Conservation (phyloP, 257 asterid species). For the Rehmannia glutinosa region DNA sequence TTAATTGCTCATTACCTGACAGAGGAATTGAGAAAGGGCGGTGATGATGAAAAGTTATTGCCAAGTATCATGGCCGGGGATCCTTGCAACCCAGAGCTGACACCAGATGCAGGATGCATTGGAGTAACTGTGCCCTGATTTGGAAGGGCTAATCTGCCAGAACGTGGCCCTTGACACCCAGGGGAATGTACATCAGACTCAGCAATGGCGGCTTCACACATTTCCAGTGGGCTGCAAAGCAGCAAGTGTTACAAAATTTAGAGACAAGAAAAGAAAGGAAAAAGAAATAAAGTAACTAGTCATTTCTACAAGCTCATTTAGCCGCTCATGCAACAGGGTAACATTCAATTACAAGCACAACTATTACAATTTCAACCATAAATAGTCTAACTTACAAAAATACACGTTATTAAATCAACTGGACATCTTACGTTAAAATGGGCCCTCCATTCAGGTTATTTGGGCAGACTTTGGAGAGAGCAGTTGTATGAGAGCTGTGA, state of each 20-base stretch:
- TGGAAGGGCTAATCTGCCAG: conserved; percentile 49
- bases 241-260: conserved; percentile 13
- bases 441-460: conserved; percentile 73
- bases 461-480: conserved; percentile 76
- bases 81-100: conserved; percentile 55
- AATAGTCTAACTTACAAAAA: background rate
- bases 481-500: conserved; percentile 76
- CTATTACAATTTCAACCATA: conserved; percentile 4
- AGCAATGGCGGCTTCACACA: conserved; percentile 55
- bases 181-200: conserved; percentile 53
- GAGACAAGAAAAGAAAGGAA: conserved; percentile 26
- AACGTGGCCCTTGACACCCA: conserved; percentile 73
- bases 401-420: conserved; percentile 12
- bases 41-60: conserved; percentile 55
- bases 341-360: conserved; percentile 7
- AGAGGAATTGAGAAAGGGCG: conserved; percentile 56
- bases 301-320: background rate
- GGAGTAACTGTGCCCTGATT: conserved; percentile 48
- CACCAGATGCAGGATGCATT: conserved; percentile 52
- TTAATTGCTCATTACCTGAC: conserved; percentile 52
- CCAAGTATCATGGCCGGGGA: conserved; percentile 65
- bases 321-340: no score
- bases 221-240: conserved; percentile 78
- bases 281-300: background rate
- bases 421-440: conserved; percentile 63